These are phyloP conservation scores for Solanum appendiculatum DNA, from an alignment of 257 asterid species.

Conservation along the genomic window DNA sequence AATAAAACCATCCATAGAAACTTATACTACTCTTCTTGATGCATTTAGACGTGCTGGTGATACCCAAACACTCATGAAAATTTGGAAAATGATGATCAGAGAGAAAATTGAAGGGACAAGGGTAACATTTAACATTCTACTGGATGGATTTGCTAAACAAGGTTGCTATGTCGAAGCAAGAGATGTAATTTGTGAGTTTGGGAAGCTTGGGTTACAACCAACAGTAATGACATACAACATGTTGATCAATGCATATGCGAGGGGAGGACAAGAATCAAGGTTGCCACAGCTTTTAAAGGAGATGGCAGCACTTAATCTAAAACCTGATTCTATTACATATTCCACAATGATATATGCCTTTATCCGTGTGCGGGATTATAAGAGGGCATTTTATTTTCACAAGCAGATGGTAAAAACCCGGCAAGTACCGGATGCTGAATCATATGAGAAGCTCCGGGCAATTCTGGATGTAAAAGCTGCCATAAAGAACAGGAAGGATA, in stretches of 20 bases:
- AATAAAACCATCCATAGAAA: slow-evolving; percentile 68
- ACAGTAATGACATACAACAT: slow-evolving; percentile 91
- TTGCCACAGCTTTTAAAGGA: slow-evolving; percentile 80
- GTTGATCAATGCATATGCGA: slow-evolving; percentile 82
- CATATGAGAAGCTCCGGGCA: slow-evolving; percentile 75
- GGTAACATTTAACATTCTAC: slow-evolving; percentile 69
- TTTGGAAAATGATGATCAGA: slow-evolving; percentile 80
- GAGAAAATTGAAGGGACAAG: slow-evolving; percentile 55
- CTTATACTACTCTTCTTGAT: slow-evolving; percentile 78
- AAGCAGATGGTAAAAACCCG: slow-evolving; percentile 80
- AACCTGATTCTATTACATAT: slow-evolving; percentile 83
- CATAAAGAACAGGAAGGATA: slow-evolving; percentile 68
- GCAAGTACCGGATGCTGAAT: slow-evolving; percentile 68
- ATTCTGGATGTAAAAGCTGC: slow-evolving; percentile 68
- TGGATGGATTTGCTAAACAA: slow-evolving; percentile 89
- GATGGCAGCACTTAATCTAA: slow-evolving; percentile 66
- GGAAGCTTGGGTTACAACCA: slow-evolving; percentile 70
- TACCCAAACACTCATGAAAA: slow-evolving; percentile 62
- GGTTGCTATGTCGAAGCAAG: slow-evolving; percentile 76
- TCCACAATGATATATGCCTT: slow-evolving; percentile 89
- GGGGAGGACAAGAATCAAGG: slow-evolving; percentile 85
- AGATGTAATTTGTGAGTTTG: slow-evolving; percentile 70
- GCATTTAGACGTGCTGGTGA: slow-evolving; percentile 85
- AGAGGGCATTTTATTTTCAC: slow-evolving; percentile 82
- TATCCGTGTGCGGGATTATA: slow-evolving; percentile 83